Evolutionary conservation across 352 stramenopile species (phyloP), one percentile per base, ranked within the genome.

Genomic region (Phytophthora fragariaefolia): DNA sequence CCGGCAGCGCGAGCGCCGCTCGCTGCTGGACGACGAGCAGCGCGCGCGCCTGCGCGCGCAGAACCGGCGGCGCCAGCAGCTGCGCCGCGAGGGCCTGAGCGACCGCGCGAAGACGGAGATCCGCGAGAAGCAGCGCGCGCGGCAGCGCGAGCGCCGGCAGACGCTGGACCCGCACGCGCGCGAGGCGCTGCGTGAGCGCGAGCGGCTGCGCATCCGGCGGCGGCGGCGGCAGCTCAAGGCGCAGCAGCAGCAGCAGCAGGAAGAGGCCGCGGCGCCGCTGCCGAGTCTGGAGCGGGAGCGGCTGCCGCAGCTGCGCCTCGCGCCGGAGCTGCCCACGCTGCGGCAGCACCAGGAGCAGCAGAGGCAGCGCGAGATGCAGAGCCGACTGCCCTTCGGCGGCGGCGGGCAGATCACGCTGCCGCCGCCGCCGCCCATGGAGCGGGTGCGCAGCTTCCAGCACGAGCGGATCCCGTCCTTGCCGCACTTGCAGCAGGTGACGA

Each of bases 11-110:
- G 65, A 74, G 6, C 81, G 80, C 12, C 81, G 83, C 3, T 58
- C 67, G 27, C 68, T 73, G 24, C 65, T 90, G 52, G 76, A 92
- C 45, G 76, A 77, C 27, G 52, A 42, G 15, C 60, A 73, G 6
- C 73, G 69, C 13, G 58, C 61, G 1, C 69, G 63, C 28, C 54
- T 90, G 20, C 81, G 85, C 17, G 74, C 87, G 42, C 80, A 90
- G 63, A 93, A 93, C 63, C 81, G 81, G 10, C 58, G 70, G 9
- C 77, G 85, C 0, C 85, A 93, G 67, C 71, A 86, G 55, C 54
- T 81, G 28, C 74, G 83, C 4, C 71, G 85, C 13, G 51, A 79
- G 48, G 75, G 63, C 22, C 57, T 92, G 54, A 90, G 68, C 17
- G 72, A 85, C 2, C 28, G 69, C 3, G 73, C 63, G 12, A 77